A percentile compares a stretch with the other conserved stretches of the same genome.
Conservation (phyloP, 352 stramenopile species). For the Pythium dissotocum region DNA sequence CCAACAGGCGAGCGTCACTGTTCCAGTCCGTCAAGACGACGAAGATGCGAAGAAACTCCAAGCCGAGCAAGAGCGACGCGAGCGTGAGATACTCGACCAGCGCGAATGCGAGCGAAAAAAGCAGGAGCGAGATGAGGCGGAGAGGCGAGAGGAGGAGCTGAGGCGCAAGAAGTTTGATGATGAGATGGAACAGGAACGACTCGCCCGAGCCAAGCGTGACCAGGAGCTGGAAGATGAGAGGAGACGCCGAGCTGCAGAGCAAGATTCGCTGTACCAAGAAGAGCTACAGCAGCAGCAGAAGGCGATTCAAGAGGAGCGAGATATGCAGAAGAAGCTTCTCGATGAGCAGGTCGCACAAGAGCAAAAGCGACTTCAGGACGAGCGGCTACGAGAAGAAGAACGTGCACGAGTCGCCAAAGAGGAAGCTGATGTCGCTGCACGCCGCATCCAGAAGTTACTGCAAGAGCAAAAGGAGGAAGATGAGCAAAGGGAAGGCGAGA, state of each 20-base stretch:
- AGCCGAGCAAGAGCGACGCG: slow-evolving; percentile 39
- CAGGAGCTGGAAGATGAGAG: slow-evolving; percentile 34
- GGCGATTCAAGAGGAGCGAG: slow-evolving; percentile 33
- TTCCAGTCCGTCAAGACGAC: slow-evolving; percentile 6
- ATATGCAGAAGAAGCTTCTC: slow-evolving; percentile 33
- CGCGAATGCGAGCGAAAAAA: slow-evolving; percentile 50
- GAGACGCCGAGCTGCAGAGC: slow-evolving; percentile 26
- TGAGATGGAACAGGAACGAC: slow-evolving; percentile 38
- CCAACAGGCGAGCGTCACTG: background rate
- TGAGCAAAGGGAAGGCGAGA: slow-evolving; percentile 16
- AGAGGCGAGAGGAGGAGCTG: slow-evolving; percentile 39
- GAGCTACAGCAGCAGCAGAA: slow-evolving; percentile 40
- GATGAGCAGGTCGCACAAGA: slow-evolving; percentile 28
- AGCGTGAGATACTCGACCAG: slow-evolving; percentile 52
- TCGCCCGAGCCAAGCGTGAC: slow-evolving; percentile 41
- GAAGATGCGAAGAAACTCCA: slow-evolving; percentile 26
- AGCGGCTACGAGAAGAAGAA: slow-evolving; percentile 24
- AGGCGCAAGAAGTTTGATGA: slow-evolving; percentile 46
- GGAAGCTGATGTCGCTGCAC: slow-evolving; percentile 24
- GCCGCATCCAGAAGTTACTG: slow-evolving; percentile 25
- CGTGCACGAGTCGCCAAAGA: slow-evolving; percentile 20
- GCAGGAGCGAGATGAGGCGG: slow-evolving; percentile 36
- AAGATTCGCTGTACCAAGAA: slow-evolving; percentile 36
- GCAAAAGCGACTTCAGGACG: slow-evolving; percentile 22
- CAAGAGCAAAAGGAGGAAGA: slow-evolving; percentile 31